These are phyloP conservation scores for Auricularia sp. DNA, from an alignment of 768 basidiomycete genomes.

Conservation along the genomic window DNA sequence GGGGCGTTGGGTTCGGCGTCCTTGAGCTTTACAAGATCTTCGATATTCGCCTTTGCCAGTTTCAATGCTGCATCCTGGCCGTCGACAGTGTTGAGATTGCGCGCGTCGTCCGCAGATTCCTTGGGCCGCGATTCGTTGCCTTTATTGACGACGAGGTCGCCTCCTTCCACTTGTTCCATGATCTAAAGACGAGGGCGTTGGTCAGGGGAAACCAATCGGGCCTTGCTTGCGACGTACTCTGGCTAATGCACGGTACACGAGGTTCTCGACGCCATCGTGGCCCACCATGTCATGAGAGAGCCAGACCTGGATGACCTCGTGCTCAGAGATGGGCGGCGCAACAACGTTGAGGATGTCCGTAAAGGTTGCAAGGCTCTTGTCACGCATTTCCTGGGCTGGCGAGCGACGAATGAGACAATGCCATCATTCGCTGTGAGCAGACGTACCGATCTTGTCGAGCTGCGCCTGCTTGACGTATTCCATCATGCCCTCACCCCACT, in stretches of 20 bases:
- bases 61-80: constrained; percentile 78
- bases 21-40: constrained; percentile 63
- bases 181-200: constrained; percentile 37
- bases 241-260: constrained; percentile 83
- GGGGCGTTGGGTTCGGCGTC: constrained; percentile 16
- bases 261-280: constrained; percentile 87
- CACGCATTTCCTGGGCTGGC: constrained; percentile 80
- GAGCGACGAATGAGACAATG: constrained; percentile 3
- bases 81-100: constrained; percentile 77
- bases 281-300: constrained; percentile 94
- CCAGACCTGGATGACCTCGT: constrained; percentile 95
- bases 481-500: constrained; percentile 78
- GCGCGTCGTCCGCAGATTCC: constrained; percentile 33
- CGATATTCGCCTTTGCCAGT: constrained; percentile 78
- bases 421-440: neutral
- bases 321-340: constrained; percentile 95
- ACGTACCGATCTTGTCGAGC: constrained; percentile 78
- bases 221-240: constrained; percentile 36
- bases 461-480: constrained; percentile 85
- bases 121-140: constrained; percentile 70
- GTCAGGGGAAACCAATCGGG: neutral
- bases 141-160: constrained; percentile 80
- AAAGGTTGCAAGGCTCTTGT: constrained; percentile 78
- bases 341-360: constrained; percentile 92
- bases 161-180: constrained; percentile 90